Base-by-base conservation (phyloP, 176 grass and related monocot genomes). In the Areca catechu region DNA sequence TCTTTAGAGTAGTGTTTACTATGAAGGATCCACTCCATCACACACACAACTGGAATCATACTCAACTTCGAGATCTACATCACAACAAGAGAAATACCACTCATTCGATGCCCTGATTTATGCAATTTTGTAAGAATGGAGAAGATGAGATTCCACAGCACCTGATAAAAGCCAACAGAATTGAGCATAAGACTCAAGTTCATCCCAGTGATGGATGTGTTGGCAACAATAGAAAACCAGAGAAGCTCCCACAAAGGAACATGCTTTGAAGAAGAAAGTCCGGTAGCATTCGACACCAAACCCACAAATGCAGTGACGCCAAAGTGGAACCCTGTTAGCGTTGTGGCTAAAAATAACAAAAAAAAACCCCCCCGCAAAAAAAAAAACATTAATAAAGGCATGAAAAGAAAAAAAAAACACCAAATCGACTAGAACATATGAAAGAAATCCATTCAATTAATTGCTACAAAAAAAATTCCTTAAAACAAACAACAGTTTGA, bases 31-130 rank as follows among this genome's bases (percentile, higher is more conserved):
- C 65, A 76, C 67, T 82, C 79, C 73, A 82, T 76, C 21, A 76
- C 72, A 27, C 79, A 82, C 9, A 82, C 79, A 47, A 77, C 79
- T 10, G 79, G 79, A 61, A 82, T 82, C 79, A 82, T 77, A 62
- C 73, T 82, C 73, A 82, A 54, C 70, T 82, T 82, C 3, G 73
- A 77, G 67, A 82, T 72, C 79, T 76, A 50, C 47, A 60, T 34
- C 47, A 52, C 19, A 54, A 29, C 16, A 19, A n/a, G 52, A 71
- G 34, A 43, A 43, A 43, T 43, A 43, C 10, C 34, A 12, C 34
- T 43, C 34, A 43, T 12, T 43, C 1, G 34, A 43, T 43, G 34
- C 34, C 34, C 3, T 43, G 34, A 43, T 12, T 12, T 3, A 43
- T 43, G 34, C 14, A 37, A 43, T 43, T 43, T 43, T 12, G 2